A percentile compares a stretch with the other conserved stretches of the same genome.
These are phyloP conservation scores for Saccharomycopsis sp. DNA, from an alignment of 805 yeast genomes.

Conservation along the genomic window DNA sequence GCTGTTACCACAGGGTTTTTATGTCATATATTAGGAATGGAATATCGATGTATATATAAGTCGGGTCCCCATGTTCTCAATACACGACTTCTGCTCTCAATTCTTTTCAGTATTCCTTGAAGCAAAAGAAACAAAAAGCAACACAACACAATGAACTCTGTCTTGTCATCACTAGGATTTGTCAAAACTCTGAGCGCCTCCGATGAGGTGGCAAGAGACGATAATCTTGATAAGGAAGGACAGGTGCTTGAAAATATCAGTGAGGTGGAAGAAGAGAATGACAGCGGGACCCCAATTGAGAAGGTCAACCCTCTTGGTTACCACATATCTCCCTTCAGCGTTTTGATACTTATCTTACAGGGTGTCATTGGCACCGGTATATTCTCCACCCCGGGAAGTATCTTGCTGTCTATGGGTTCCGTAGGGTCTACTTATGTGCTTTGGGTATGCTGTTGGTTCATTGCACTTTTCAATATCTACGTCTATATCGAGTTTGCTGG, in stretches of 20 bases:
- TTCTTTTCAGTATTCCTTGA: background rate
- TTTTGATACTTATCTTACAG: conserved; percentile 43
- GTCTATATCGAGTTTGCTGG: conserved; percentile 38
- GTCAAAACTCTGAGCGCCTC: background rate
- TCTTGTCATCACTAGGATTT: background rate
- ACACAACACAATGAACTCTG: background rate
- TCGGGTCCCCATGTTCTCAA: too few species aligned
- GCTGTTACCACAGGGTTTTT: background rate
- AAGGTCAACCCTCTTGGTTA: conserved; percentile 33
- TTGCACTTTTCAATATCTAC: conserved; percentile 32
- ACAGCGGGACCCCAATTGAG: conserved; percentile 37
- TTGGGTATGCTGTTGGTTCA: conserved; percentile 37
- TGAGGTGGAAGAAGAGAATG: background rate
- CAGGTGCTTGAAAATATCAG: too few species aligned
- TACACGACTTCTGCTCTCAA: background rate
- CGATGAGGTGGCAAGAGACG: background rate
- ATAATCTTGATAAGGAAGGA: background rate
- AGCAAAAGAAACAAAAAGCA: background rate
- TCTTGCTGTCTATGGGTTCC: conserved; percentile 38
- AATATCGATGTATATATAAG: too few species aligned
- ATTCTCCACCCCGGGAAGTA: conserved; percentile 44
- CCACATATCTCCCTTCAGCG: conserved; percentile 34
- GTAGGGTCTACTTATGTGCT: conserved; percentile 38
- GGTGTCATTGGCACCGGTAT: conserved; percentile 58
- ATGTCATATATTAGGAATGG: too few species aligned